These are phyloP conservation scores for Orbilia quercus DNA, from an alignment of 2,329 filamentous ascomycete genomes.

Conservation along the genomic window DNA sequence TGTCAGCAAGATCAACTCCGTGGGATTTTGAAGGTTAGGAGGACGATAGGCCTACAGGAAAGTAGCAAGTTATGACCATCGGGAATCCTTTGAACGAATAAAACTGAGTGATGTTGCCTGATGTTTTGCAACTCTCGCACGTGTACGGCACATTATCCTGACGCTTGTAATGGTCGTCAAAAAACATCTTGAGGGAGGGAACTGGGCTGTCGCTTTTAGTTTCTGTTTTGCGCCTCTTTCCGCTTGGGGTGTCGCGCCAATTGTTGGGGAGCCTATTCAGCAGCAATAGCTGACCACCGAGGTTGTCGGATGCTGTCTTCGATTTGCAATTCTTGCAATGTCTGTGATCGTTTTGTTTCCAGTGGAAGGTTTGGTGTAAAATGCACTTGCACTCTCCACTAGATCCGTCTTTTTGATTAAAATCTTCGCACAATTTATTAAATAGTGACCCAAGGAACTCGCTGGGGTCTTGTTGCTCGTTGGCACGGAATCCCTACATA, in stretches of 20 bases:
- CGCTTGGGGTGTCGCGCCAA: conserved; percentile 38
- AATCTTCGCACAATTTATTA: conserved; percentile 80
- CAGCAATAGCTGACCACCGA: conserved; percentile 33
- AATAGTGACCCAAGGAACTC: conserved; percentile 85
- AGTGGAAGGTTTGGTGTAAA: conserved; percentile 93
- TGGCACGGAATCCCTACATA: conserved; percentile 30
- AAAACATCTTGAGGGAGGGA: conserved; percentile 44
- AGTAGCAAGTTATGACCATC: conserved; percentile 53
- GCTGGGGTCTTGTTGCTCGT: conserved; percentile 45
- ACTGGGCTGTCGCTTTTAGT: conserved; percentile 26
- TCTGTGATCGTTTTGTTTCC: conserved; percentile 87
- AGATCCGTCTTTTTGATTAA: conserved; percentile 60
- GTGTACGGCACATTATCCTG: conserved; percentile 43
- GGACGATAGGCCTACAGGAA: conserved; percentile 26
- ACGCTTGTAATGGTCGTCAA: conserved; percentile 52
- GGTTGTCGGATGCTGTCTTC: conserved; percentile 22
- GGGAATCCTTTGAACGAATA: conserved; percentile 51
- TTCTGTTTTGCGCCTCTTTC: conserved; percentile 26
- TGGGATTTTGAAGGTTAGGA: neutral
- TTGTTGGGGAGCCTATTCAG: conserved; percentile 29
- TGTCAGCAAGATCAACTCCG: conserved; percentile 4
- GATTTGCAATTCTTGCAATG: conserved; percentile 86
- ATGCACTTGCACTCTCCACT: conserved; percentile 78
- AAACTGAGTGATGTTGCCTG: conserved; percentile 45
- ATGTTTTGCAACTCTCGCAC: conserved; percentile 39